A percentile compares a stretch with the other conserved stretches of the same genome.
Evolutionary conservation across 148 eudicot genomes (phyloP).

Genomic region (Rhododendron vialii): DNA sequence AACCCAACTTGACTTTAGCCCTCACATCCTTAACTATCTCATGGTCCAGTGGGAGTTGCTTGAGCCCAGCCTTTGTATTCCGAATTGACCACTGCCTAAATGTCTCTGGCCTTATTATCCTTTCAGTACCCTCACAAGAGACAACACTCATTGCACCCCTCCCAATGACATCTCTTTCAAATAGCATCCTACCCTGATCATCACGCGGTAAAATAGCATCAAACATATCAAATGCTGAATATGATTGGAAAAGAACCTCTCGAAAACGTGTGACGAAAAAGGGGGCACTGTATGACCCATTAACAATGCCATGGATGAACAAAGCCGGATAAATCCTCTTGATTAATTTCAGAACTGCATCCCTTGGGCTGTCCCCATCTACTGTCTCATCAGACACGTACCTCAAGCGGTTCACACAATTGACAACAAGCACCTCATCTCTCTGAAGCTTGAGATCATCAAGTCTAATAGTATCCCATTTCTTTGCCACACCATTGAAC

Average conservation of each 20-base stretch:
- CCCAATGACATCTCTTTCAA: conserved; percentile 34
- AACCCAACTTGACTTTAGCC: conserved; percentile 35
- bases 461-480: conserved; percentile 36
- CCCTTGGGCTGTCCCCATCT: conserved; percentile 30
- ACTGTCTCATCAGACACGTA: conserved; percentile 38
- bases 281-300: conserved; percentile 34
- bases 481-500: conserved; percentile 45
- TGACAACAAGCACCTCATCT: conserved; percentile 34
- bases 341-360: conserved; percentile 30
- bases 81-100: conserved; percentile 67
- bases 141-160: conserved; percentile 43
- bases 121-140: conserved; percentile 62
- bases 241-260: conserved; percentile 32
- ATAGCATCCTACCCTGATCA: conserved; percentile 22
- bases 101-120: conserved; percentile 62
- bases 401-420: conserved; percentile 26
- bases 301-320: conserved; percentile 33
- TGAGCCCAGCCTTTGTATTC: conserved; percentile 46
- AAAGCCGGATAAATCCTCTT: conserved; percentile 31
- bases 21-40: conserved; percentile 30
- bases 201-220: conserved; percentile 27
- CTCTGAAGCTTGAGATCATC: conserved; percentile 34
- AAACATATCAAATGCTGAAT: conserved; percentile 36
- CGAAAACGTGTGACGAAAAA: conserved; percentile 37
- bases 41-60: conserved; percentile 26